Base-by-base conservation (phyloP, 2,329 filamentous ascomycete genomes). In the Paradendryphiella salina region DNA sequence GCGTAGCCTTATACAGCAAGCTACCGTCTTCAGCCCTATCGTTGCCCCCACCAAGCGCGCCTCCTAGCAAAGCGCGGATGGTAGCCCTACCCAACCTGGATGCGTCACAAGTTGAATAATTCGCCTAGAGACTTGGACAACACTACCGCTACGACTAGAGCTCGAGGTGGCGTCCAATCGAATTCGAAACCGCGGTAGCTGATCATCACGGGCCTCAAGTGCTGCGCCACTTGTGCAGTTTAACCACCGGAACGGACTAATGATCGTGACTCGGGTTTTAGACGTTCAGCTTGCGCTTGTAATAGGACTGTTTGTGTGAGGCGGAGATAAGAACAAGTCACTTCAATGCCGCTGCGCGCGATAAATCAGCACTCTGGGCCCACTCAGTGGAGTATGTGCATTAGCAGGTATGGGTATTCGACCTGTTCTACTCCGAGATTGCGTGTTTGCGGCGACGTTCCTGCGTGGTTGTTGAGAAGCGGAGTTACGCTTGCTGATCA, bases 81-180 rank as follows among this genome's bases (percentile, higher is more conserved):
- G 37, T 36, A 34, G 28, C 21, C 29, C 17, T 32, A 18, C 17
- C 37, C 17, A 26, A 33, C 26, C 36, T 38, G 13, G 14, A 38
- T 36, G 17, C 45, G 46, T 33, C 29, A 34, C 38, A 14, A 33
- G 56, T 48, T 57, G 52, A 59, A 34, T 56, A 57, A 59, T 56
- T 47, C 32, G 15, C 31, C 42, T 46, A 46, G 31, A 33, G 20
- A 37, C 20, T 34, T 49, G 42, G 28, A 5, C 14, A 13, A 33
- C 17, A 6, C 31, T 31, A 15, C 18, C 37, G 43, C 38, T 47
- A 17, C 14, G 14, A 15, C 7, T 34, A 13, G 28, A 20, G 14
- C 38, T 40, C 13, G 15, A 23, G 3, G 40, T 48, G 40, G 49
- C 52, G 44, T 41, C 45, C 29, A 46, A 46, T 39, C n/a, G 28